Conservation (phyloP, 768 basidiomycete species). For the Leccinum incarnatum region DNA sequence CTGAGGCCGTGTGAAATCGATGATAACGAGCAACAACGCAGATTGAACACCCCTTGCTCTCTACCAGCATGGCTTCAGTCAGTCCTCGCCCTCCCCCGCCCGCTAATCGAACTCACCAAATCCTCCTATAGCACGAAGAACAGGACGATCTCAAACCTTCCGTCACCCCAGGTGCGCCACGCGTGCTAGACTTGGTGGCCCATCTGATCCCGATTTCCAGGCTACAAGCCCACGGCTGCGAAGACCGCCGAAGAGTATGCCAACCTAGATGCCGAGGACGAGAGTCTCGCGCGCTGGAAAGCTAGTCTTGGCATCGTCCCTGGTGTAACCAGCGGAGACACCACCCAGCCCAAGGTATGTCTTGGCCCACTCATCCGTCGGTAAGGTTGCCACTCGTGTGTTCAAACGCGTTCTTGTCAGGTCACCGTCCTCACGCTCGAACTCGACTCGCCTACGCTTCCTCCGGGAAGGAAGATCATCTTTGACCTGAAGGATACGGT, state of each 20-base stretch:
- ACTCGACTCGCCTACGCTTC: constrained; percentile 71
- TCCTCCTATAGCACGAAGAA: constrained; percentile 48
- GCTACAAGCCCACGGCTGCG: constrained; percentile 69
- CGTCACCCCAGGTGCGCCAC: constrained; percentile 58
- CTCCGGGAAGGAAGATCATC: constrained; percentile 55
- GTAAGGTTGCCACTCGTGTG: constrained; percentile 21
- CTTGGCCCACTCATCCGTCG: neutral
- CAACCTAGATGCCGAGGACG: constrained; percentile 83
- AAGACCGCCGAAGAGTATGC: constrained; percentile 83
- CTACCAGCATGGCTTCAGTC: constrained; percentile 52
- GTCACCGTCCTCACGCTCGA: constrained; percentile 74
- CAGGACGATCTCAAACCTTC: constrained; percentile 69
- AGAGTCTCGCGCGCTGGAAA: constrained; percentile 95
- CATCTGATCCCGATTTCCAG: constrained; percentile 38
- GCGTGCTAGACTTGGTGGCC: constrained; percentile 6
- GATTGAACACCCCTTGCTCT: constrained; percentile 16
- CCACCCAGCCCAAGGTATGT: constrained; percentile 64
- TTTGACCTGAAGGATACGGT: constrained; percentile 59
- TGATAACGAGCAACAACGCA: constrained; percentile 26
- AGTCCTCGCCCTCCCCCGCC: constrained; percentile 23
- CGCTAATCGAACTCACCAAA: constrained; percentile 1
- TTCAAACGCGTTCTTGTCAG: constrained; percentile 36
- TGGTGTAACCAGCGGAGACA: constrained; percentile 37
- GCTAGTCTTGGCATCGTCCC: constrained; percentile 83
- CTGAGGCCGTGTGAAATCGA: constrained; percentile 64